phyloP scores from a whole-genome alignment of 2,329 filamentous ascomycete species.

The Scleromitrula shiraiana region DNA sequence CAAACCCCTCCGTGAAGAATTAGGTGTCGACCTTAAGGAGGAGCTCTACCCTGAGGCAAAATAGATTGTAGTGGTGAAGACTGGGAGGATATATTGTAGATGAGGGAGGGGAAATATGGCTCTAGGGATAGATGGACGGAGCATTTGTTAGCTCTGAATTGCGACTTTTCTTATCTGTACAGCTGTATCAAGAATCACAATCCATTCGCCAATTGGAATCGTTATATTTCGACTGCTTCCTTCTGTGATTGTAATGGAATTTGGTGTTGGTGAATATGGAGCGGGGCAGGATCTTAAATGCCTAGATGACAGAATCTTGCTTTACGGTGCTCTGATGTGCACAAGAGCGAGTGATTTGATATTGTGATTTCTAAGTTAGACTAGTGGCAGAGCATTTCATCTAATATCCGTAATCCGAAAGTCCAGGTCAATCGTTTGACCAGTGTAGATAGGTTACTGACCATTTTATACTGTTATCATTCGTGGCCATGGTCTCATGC shows the following conservation, averaged over 20 bases:
- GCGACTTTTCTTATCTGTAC: slow-evolving; percentile 26
- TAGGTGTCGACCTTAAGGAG: slow-evolving; percentile 87
- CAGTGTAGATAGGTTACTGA: too few species aligned
- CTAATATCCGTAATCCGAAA: too few species aligned
- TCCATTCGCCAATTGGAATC: slow-evolving; percentile 15
- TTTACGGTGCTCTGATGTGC: background rate
- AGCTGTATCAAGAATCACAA: slow-evolving; percentile 30
- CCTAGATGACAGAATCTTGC: too few species aligned
- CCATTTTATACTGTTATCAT: too few species aligned
- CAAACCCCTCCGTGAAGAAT: slow-evolving; percentile 84
- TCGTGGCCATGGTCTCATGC: too few species aligned
- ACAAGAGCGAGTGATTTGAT: too few species aligned
- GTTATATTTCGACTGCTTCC: background rate
- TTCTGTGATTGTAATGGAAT: too few species aligned
- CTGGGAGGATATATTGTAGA: slow-evolving; percentile 17
- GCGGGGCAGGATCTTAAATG: too few species aligned
- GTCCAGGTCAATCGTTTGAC: too few species aligned
- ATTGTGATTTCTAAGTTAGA: too few species aligned
- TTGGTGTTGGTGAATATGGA: too few species aligned
- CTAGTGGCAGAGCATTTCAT: too few species aligned
- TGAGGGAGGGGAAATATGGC: slow-evolving; percentile 17
- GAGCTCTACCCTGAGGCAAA: slow-evolving; percentile 67
- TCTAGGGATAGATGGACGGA: slow-evolving; percentile 15
- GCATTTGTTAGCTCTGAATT: slow-evolving; percentile 18
- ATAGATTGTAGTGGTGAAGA: slow-evolving; percentile 18